A percentile compares a stretch with the other conserved stretches of the same genome.
Evolutionary conservation across 345 rosid genomes (phyloP).

Genomic region (Combretum micranthum): DNA sequence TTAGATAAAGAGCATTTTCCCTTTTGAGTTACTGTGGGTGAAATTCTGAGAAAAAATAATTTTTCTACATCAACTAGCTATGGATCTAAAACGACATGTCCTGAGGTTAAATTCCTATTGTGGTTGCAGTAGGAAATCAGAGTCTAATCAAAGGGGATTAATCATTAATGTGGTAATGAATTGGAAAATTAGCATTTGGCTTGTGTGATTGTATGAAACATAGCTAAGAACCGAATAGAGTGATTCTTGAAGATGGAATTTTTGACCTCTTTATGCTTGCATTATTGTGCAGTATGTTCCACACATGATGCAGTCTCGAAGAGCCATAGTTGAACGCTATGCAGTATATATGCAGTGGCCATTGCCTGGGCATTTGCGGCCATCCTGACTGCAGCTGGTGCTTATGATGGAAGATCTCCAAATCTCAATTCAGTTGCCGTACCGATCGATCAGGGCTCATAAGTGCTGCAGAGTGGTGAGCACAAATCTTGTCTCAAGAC

Average conservation of each 20-base stretch:
- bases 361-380: slow-evolving; percentile 71
- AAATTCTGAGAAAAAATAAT: no score
- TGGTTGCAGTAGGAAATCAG: neutral
- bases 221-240: neutral
- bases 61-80: no score
- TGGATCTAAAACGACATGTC: no score
- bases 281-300: slow-evolving; percentile 54
- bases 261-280: neutral
- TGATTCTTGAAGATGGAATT: slow-evolving; percentile 3
- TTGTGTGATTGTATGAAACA: no score
- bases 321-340: slow-evolving; percentile 35
- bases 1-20: neutral
- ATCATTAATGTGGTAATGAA: neutral
- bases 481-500: neutral
- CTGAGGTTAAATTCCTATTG: no score
- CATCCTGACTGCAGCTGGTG: slow-evolving; percentile 75
- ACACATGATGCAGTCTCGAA: slow-evolving; percentile 35
- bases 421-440: slow-evolving; percentile 69
- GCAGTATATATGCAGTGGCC: slow-evolving; percentile 52
- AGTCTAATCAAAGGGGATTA: neutral
- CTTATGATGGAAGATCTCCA: slow-evolving; percentile 46
- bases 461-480: slow-evolving; percentile 76
- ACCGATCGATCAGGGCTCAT: slow-evolving; percentile 85
- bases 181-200: neutral
- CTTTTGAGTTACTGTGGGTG: neutral